Conservation (phyloP, 2,329 filamentous ascomycete species). For the Fusarium sulawesiense region DNA sequence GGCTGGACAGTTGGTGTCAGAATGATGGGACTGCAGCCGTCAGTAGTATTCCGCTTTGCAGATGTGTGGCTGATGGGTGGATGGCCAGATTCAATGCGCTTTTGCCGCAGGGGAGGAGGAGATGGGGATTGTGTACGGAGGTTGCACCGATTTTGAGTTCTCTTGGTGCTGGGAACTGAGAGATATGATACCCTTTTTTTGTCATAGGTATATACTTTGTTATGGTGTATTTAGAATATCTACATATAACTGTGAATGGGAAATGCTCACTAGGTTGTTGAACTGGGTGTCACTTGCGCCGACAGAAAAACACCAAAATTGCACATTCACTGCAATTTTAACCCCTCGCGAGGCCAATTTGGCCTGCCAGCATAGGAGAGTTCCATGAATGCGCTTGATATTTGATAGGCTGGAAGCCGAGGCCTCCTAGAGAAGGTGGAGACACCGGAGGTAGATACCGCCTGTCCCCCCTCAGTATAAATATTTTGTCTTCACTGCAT, state of each 20-base stretch:
- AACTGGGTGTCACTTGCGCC: too few relatives aligned
- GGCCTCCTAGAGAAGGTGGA: too few relatives aligned
- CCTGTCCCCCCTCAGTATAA: too few relatives aligned
- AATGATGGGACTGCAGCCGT: conserved; percentile 40
- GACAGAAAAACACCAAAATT: too few relatives aligned
- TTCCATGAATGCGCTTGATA: too few relatives aligned
- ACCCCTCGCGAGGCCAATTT: too few relatives aligned
- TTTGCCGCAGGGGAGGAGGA: conserved; percentile 32
- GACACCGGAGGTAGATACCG: too few relatives aligned
- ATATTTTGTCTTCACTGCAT: too few relatives aligned
- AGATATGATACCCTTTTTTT: conserved; percentile 10
- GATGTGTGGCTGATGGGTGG: conserved; percentile 45
- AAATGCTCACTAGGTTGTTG: background rate
- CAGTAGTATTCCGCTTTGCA: conserved; percentile 49
- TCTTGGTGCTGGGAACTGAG: conserved; percentile 9
- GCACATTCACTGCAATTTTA: too few relatives aligned
- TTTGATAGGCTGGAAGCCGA: too few relatives aligned
- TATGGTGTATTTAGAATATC: background rate
- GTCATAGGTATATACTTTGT: background rate
- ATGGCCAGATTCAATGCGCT: conserved; percentile 41
- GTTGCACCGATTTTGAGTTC: conserved; percentile 40
- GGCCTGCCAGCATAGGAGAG: too few relatives aligned
- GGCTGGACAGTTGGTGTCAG: conserved; percentile 48
- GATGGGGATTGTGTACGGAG: conserved; percentile 39
- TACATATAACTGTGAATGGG: background rate